Base-by-base conservation (phyloP, 441 rosid species). In the Erysimum cheiri region DNA sequence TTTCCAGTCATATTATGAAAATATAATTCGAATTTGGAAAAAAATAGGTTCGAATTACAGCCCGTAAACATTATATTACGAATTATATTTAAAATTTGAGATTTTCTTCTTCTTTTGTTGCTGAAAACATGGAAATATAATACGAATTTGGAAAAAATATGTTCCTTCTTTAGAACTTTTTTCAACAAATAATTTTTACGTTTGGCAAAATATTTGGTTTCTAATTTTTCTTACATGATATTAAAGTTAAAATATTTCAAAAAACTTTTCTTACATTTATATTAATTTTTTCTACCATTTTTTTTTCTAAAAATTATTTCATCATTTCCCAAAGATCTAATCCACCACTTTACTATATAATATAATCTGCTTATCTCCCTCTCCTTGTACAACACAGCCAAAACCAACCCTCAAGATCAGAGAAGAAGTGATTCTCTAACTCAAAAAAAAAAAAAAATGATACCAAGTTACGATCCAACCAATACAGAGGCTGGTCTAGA, bases 401-500 rank as follows among this genome's bases (percentile, higher is more conserved):
- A 46, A 63, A 67, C 65, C 50, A 39, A 39, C 43, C 43, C 14
- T 39, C 43, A 39, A 39, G n/a, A 39, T 4, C 2, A 39, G 3
- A 8, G 4, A 35, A 39, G 6, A 39, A 39, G 43, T 39, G 43
- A 39, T 39, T 39, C n/a, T 39, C 43, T 39, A n/a, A 39, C 40
- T 36, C 40, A 36, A 11, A 6, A 11, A 4, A 39, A 1, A 37
- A 11, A 17, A 15, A 72, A 15, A 72, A 84, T 84, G 93, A 77
- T 88, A 73, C 86, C 83, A 14, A 73, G 72, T 71, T 87, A 26
- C 59, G 93, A 91, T 75, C 92, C 90, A 32, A 80, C 82, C 31
- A 91, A 87, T 78, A 75, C 67, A 2, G 86, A 89, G 77, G 83
- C 85, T 9, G 96, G 92, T 47, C 73, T 89, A 60, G 71, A 80